Percentiles rank a stretch among this genome's conserved stretches.
Conservation (phyloP, 179 eudicot genomes). For the Actinidia chinensis region DNA sequence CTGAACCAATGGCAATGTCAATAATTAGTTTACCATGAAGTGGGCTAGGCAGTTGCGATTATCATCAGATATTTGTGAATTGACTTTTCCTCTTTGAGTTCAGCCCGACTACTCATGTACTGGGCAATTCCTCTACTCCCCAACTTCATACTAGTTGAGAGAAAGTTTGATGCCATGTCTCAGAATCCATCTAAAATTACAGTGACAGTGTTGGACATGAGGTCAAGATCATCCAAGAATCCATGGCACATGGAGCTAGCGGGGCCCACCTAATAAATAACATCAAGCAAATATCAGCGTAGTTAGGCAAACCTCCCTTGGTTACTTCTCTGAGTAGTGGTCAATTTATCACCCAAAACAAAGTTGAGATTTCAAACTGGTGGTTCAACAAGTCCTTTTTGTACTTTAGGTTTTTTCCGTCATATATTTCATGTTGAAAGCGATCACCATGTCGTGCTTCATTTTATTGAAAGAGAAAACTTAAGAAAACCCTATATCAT, state of each 20-base stretch:
- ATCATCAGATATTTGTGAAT: conserved; percentile 62
- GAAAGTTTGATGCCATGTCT: conserved; percentile 66
- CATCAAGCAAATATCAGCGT: conserved; percentile 17
- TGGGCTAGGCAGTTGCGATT: conserved; percentile 90
- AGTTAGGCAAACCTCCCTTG: conserved; percentile 16
- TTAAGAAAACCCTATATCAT: conserved; percentile 1
- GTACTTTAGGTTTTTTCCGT: not conserved
- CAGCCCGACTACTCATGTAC: conserved; percentile 60
- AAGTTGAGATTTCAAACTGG: not conserved
- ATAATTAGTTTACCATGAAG: conserved; percentile 68
- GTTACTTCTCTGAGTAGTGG: conserved; percentile 11
- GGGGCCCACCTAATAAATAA: conserved; percentile 68
- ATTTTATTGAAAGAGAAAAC: conserved; percentile 2
- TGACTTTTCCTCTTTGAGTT: conserved; percentile 51
- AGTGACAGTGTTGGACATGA: conserved; percentile 72
- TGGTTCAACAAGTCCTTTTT: not conserved
- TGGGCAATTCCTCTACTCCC: conserved; percentile 80
- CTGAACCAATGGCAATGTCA: not conserved
- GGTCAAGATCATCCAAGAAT: conserved; percentile 82
- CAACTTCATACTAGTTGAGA: conserved; percentile 80
- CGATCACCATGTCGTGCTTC: not conserved
- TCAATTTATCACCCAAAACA: not conserved
- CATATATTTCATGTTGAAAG: conserved; percentile 5
- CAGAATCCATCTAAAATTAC: conserved; percentile 87
- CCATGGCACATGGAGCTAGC: conserved; percentile 84